Conservation (phyloP, 1,139 yeast species). For the Pichia terricola region DNA sequence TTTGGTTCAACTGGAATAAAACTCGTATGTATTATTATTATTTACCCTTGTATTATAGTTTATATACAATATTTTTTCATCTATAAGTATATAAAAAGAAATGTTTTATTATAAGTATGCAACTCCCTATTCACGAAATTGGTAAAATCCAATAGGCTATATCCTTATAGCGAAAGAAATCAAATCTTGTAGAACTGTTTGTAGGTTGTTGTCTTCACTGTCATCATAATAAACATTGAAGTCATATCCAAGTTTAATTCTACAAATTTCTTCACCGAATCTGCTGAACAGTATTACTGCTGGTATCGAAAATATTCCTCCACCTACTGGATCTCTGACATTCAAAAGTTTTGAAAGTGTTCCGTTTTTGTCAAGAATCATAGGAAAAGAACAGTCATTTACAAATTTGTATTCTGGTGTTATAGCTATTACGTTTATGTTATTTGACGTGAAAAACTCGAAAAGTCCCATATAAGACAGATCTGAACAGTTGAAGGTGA, state of each 20-base stretch:
- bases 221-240: constrained; percentile 14
- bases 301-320: constrained; percentile 40
- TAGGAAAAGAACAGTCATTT: constrained; percentile 17
- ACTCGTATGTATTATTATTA: neutral
- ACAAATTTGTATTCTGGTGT: constrained; percentile 13
- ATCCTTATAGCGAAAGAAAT: constrained; percentile 7
- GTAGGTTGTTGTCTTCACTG: constrained; percentile 9
- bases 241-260: constrained; percentile 21
- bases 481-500: constrained; percentile 8
- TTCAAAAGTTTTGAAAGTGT: constrained; percentile 22
- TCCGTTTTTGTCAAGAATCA: constrained; percentile 21
- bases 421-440: constrained; percentile 14
- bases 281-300: constrained; percentile 30
- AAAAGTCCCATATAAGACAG: constrained; percentile 2
- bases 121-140: too few species aligned
- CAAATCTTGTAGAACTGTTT: constrained; percentile 11
- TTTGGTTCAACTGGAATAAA: constrained; percentile 7
- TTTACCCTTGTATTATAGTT: neutral
- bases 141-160: neutral
- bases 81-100: too few species aligned
- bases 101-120: too few species aligned
- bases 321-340: constrained; percentile 40
- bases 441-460: constrained; percentile 1
- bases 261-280: constrained; percentile 17
- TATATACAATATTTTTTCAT: too few species aligned